A percentile compares a stretch with the other conserved stretches of the same genome.
Conservation (phyloP, 2,329 filamentous ascomycete species). For the Aspergillus fructus region DNA sequence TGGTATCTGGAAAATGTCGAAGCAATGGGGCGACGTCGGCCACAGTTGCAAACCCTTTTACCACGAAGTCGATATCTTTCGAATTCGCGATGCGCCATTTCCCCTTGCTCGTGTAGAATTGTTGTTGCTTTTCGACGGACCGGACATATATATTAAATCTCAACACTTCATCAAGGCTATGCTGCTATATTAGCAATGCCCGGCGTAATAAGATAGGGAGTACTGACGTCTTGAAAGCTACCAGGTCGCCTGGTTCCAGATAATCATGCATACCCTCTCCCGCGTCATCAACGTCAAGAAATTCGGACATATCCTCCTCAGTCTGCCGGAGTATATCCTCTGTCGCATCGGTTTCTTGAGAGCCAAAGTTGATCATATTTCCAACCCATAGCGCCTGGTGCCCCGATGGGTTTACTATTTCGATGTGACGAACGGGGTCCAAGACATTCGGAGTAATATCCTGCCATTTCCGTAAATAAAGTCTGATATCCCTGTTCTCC, state of each 20-base stretch:
- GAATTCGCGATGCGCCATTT: conserved; percentile 44
- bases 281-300: conserved; percentile 29
- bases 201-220: not conserved
- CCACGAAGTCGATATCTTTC: conserved; percentile 46
- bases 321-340: conserved; percentile 25
- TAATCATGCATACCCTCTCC: conserved; percentile 29
- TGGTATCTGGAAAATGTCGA: conserved; percentile 49
- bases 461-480: conserved; percentile 45
- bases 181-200: not conserved
- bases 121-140: conserved; percentile 41
- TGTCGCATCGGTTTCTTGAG: conserved; percentile 26
- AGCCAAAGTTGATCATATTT: conserved; percentile 36
- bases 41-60: conserved; percentile 50
- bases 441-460: conserved; percentile 26
- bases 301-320: conserved; percentile 27
- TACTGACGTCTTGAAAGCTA: conserved; percentile 32
- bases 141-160: conserved; percentile 42
- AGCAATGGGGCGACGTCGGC: conserved; percentile 48
- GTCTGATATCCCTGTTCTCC: conserved; percentile 38
- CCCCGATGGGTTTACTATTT: conserved; percentile 15
- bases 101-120: conserved; percentile 44
- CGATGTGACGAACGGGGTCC: conserved; percentile 30
- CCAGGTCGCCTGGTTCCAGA: conserved; percentile 43
- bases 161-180: conserved; percentile 27
- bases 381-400: conserved; percentile 24